Evolutionary conservation across 345 rosid species (phyloP).

Genomic region (Angophora floribunda): DNA sequence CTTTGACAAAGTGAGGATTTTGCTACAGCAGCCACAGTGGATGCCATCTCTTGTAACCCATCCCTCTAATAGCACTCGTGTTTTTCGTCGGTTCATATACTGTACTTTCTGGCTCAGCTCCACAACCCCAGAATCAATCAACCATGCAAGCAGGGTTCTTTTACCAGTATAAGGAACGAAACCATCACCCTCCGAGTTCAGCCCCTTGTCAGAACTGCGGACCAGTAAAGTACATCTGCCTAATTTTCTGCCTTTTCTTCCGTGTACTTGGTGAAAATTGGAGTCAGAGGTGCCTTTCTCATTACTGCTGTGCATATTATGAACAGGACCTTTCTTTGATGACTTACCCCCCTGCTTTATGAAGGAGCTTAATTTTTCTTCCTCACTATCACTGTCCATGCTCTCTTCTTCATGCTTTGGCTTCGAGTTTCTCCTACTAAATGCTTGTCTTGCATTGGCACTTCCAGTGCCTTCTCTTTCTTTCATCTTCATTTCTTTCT

Average conservation of each 20-base stretch:
- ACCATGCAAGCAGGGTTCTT: conserved; percentile 81
- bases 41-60: conserved; percentile 79
- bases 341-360: conserved; percentile 43
- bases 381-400: conserved; percentile 44
- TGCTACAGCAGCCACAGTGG: conserved; percentile 86
- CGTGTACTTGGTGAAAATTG: conserved; percentile 37
- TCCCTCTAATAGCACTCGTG: conserved; percentile 60
- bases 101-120: conserved; percentile 65
- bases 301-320: conserved; percentile 18
- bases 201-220: conserved; percentile 53
- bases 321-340: conserved; percentile 20
- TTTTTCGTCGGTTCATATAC: conserved; percentile 49
- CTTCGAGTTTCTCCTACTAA: conserved; percentile 15
- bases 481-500: conserved; percentile 45
- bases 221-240: conserved; percentile 80
- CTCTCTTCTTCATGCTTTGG: conserved; percentile 26
- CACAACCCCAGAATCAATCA: conserved; percentile 71
- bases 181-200: conserved; percentile 45
- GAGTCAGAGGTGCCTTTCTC: conserved; percentile 26
- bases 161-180: conserved; percentile 75
- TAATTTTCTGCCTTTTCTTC: conserved; percentile 64
- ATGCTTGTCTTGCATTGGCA: conserved; percentile 19
- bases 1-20: conserved; percentile 56
- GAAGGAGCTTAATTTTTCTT: conserved; percentile 65
- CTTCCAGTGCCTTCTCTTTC: conserved; percentile 26